phyloP scores from a whole-genome alignment of 768 basidiomycete genomes.

The Heimioporus sp. region DNA sequence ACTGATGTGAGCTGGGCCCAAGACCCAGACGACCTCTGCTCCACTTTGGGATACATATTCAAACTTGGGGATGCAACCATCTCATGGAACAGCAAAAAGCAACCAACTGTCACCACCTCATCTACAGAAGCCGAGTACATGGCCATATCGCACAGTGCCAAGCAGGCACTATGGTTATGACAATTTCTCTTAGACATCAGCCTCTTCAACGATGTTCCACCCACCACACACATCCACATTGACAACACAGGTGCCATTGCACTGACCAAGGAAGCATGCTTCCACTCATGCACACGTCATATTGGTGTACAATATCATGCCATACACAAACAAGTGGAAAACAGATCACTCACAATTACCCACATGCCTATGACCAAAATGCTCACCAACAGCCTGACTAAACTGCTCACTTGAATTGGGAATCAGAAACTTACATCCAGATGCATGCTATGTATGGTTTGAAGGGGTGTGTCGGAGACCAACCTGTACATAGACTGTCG shows the following conservation, averaged over 20 bases:
- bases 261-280: conserved; percentile 32
- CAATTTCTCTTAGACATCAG: neutral
- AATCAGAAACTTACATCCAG: neutral
- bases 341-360: conserved; percentile 20
- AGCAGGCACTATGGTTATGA: conserved; percentile 21
- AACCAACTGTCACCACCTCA: conserved; percentile 33
- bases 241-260: conserved; percentile 40
- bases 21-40: neutral
- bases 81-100: conserved; percentile 34
- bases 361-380: conserved; percentile 36
- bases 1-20: neutral
- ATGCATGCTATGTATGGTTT: neutral
- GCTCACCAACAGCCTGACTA: conserved; percentile 42
- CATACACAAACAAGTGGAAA: conserved; percentile 33
- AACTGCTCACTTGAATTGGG: conserved; percentile 22
- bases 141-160: conserved; percentile 15
- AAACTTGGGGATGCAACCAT: neutral
- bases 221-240: neutral
- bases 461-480: conserved; percentile 2
- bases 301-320: conserved; percentile 42
- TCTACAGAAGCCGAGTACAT: conserved; percentile 42
- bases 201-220: neutral
- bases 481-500: neutral
- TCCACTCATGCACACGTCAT: conserved; percentile 41
- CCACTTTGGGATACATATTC: neutral